Base-by-base conservation (phyloP, 2,329 filamentous ascomycete species). In the Trichoderma atroviride region DNA sequence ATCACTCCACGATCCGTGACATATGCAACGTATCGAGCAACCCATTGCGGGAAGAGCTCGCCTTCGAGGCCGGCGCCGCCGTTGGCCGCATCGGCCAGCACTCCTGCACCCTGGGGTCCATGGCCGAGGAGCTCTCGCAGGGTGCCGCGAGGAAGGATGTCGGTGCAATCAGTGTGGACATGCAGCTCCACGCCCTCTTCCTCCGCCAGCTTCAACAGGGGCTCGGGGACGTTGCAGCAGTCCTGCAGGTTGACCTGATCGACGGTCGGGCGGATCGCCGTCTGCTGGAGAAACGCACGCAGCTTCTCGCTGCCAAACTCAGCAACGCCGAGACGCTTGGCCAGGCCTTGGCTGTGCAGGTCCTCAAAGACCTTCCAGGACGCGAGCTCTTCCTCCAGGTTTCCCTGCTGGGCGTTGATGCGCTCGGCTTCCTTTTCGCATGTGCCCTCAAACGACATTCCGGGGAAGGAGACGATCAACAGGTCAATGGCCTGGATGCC, bases 221-320 rank as follows among this genome's bases (percentile, higher is more conserved):
- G 91, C 75, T 94, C 94, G 10, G 96, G 96, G 55, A 98, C 96
- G 58, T 94, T 95, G 81, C 96, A 99, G 83, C 95, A 98, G 80
- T 98, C 93, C 75, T 92, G 90, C 62, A 97, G 88, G 78, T 98
- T 98, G 84, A 99, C 97, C 85, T 99, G 96, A 80, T 98, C 90
- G 52, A 98, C 95, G 24, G 88, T 87, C 0, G 96, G 96, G 73
- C 87, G 88, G 70, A 97, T 84, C 52, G 83, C 84, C 27, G 92
- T 91, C 71, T 88, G 84, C 53, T 88, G 84, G 31, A 98, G 83
- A 75, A 99, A 94, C 16, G 88, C 88, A n/a, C 86, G 82, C 47
- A 99, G 83, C 75, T 96, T 91, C 74, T 94, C 89, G 74, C 89
- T 92, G 68, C 95, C 94, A 78, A 97, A 98, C 80, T 99, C 96